Evolutionary conservation across 805 yeast species (phyloP), one percentile per base, ranked within the genome.

Genomic region (Zygoascus tannicola): DNA sequence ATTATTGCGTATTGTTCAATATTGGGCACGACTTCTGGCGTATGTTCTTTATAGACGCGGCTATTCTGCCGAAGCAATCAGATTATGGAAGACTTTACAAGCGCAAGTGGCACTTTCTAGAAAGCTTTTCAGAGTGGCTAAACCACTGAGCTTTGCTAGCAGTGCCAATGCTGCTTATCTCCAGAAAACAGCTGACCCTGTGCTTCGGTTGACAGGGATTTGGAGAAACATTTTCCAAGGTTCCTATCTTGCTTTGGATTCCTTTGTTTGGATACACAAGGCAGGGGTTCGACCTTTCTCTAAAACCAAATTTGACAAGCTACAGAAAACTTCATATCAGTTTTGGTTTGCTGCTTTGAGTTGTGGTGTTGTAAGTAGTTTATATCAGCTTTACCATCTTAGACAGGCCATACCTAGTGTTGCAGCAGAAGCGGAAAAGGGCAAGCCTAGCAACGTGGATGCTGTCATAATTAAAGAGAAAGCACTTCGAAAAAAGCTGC

Each of bases 91-190:
- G 52, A 67, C 71, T 19, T 62, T 86, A 49, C 84, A 80, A 64
- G 60, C 59, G 37, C 78, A 81, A 50, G 73, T 85, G 23, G 73
- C 85, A 1, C 62, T 80, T 47, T 71, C 85, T 50, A 78, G 97
- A 62, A 90, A 90, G 67, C 80, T 87, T 19, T 66, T 88, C 69
- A 76, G 97, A 57, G 78, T 81, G 57, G 75, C 86, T 50, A 88
- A 87, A 65, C 94, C 94, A 1, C 66, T 88, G 56, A 54, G 54
- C 38, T 86, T 81, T 59, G 57, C 84, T 44, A 78, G 78, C 54
- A 73, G 76, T n/a, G 84, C 88, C 3, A 70, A 82, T 2, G 71
- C 73, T 50, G 74, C 84, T 12, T 74, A 69, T 54, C 84, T 78
- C 57, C 79, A 85, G 63, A 81, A 83, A 67, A 72, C 86, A 37